Base-by-base conservation (phyloP, 176 grass and related monocot genomes). In the Puccinellia tenuiflora region DNA sequence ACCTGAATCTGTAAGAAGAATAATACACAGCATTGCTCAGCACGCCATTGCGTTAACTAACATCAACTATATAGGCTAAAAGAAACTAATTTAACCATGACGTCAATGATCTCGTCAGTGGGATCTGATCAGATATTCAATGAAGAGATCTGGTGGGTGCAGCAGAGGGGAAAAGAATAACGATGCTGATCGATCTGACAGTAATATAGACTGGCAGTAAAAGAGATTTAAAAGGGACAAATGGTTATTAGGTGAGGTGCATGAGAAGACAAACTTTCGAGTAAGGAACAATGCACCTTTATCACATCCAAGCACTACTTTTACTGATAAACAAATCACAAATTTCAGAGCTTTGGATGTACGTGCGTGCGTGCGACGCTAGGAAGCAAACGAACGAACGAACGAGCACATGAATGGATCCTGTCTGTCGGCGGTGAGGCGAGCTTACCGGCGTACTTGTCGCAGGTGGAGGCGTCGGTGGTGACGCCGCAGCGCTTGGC, bases 401-500 rank as follows among this genome's bases (percentile, higher is more conserved):
- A 61, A 28, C 47, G 12, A 21, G 3, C 15, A 28, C 3, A 34
- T 55, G 25, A 16, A 26, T 45, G 25, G 17, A 46, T n/a, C 35
- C 25, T 30, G 53, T 18, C 25, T 30, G 53, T 18, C 68, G 12
- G 54, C 8, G 25, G 26, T 10, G 52, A 31, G 18, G 59, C 25
- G 26, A 39, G 42, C 40, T 76, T 28, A 64, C 67, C 84, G 28
- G 71, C 4, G 71, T 77, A 60, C 62, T 89, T 91, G 80, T 47
- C 2, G 82, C 93, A 95, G 79, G 83, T 80, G 85, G 85, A 51
- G 1, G 82, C 72, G 73, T 90, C 85, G 68, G 63, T 48, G 37
- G 85, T 60, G 80, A 88, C 91, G 79, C 82, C 89, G 68, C 94
- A 96, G 5, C 60, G 81, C 84, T 85, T 87, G 66, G 91, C 94